Conservation (phyloP, 371 early-diverging fungal genomes). For the Mortierella sp. region DNA sequence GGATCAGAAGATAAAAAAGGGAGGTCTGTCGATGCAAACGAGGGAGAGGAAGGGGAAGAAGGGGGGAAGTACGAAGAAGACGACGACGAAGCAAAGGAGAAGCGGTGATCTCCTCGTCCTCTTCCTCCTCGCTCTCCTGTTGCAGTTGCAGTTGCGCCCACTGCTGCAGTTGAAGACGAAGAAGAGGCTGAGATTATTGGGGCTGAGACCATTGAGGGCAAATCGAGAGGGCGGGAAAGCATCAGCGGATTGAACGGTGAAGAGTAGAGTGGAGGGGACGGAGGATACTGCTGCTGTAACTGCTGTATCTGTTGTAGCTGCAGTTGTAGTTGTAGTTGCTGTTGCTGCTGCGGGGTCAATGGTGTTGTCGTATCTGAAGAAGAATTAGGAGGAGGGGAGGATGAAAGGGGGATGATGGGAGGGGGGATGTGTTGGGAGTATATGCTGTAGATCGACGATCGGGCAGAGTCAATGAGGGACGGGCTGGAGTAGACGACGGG, state of each 20-base stretch:
- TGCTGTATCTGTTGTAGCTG: slow-evolving; percentile 8
- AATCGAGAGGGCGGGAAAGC: slow-evolving; percentile 11
- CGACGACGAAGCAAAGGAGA: neutral
- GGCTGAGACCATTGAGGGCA: neutral
- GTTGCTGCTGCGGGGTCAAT: neutral
- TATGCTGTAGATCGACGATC: slow-evolving; percentile 11
- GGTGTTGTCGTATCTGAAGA: neutral
- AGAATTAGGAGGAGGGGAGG: neutral
- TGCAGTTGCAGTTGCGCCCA: too few species aligned
- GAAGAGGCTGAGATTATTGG: neutral
- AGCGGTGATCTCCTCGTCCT: neutral
- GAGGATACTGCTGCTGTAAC: slow-evolving; percentile 5
- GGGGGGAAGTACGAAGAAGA: neutral
- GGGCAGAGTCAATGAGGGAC: slow-evolving; percentile 34
- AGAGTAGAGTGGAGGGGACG: slow-evolving; percentile 14
- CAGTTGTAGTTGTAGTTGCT: neutral
- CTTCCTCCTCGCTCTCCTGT: too few species aligned
- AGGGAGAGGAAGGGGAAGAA: neutral
- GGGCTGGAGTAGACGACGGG: slow-evolving; percentile 44
- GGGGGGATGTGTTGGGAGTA: neutral
- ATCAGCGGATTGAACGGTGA: slow-evolving; percentile 7
- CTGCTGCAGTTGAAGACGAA: neutral
- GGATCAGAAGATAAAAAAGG: neutral
- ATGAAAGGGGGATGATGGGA: neutral
- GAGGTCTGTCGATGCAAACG: neutral